Base-by-base conservation (phyloP, 768 basidiomycete species). In the Suillus spraguei region DNA sequence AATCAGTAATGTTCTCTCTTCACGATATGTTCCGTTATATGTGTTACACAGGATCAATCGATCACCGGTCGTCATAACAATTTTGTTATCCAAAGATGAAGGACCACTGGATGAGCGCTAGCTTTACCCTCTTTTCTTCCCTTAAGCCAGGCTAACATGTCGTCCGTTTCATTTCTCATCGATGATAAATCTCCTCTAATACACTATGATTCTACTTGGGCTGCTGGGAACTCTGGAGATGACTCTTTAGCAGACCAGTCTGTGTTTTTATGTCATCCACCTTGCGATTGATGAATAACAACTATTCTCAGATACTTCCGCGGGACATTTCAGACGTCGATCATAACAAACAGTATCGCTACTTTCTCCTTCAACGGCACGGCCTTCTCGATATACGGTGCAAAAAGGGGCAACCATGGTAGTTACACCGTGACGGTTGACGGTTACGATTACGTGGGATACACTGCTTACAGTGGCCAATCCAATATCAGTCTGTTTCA, bases 301-400 rank as follows among this genome's bases (percentile, higher is more conserved):
- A 59, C 11, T 24, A n/a, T 24, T 53, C 14, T 36, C 28, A 81
- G 80, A 62, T 81, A 81, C 58, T 76, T 74, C 24, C 70, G 72
- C 3, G 76, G 76, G 52, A 81, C 77, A 44, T 84, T 80, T 62
- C 79, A 74, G 64, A 71, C 64, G 5, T 81, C 83, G 6, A 70
- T 75, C n/a, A 68, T 65, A 0, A 65, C 67, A 39, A 69, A 72
- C 9, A 80, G 80, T 9, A 65, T 64, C 32, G 78, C 74, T 5
- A 76, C 74, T 0, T 80, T 85, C 66, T 63, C 68, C 32, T 86
- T 85, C 74, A 81, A 81, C 49, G 85, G 85, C 17, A 83, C 79
- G 13, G 78, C 75, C 6, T 69, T 86, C 22, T 78, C 78, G 72
- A 69, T 86, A 11, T 86, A 78, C 62, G 86, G 86, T 9, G 79